Percentiles rank a stretch among this genome's conserved stretches.
Conservation (phyloP, 2,329 filamentous ascomycete species). For the Aureobasidium sp. region DNA sequence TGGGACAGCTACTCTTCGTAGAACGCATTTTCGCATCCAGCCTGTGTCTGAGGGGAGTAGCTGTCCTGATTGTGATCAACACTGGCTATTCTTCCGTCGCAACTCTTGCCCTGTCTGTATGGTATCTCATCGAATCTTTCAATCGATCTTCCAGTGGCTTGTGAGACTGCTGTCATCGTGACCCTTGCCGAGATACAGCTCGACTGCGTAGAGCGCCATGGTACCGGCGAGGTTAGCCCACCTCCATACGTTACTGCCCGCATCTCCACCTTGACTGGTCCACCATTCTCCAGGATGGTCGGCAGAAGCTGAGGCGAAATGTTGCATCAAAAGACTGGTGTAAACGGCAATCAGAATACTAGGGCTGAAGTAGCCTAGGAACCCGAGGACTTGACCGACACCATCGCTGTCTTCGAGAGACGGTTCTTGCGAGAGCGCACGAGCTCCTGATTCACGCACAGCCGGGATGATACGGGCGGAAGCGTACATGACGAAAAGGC, state of each 20-base stretch:
- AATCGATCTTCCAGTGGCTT: constrained; percentile 91
- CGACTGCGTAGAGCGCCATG: constrained; percentile 82
- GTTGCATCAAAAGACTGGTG: constrained; percentile 88
- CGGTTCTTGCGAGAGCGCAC: constrained; percentile 74
- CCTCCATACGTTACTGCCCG: constrained; percentile 85
- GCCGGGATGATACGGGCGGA: constrained; percentile 94
- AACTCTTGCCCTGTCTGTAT: neutral
- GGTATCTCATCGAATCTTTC: constrained; percentile 26
- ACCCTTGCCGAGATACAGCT: constrained; percentile 77
- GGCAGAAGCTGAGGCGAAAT: constrained; percentile 68
- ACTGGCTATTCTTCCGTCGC: neutral
- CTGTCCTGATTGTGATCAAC: neutral
- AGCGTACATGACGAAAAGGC: constrained; percentile 89
- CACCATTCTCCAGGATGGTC: constrained; percentile 60
- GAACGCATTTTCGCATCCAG: neutral
- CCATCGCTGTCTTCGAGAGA: constrained; percentile 73
- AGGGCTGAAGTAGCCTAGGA: constrained; percentile 89
- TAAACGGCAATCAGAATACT: constrained; percentile 94
- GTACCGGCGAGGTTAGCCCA: constrained; percentile 90
- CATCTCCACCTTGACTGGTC: constrained; percentile 74
- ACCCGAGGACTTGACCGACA: constrained; percentile 68
- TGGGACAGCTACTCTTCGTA: neutral
- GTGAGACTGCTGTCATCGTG: constrained; percentile 65
- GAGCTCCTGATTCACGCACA: constrained; percentile 75
- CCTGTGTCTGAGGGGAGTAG: neutral